A percentile compares a stretch with the other conserved stretches of the same genome.
These are phyloP conservation scores for Chalciporus piperatus DNA, from an alignment of 768 basidiomycete species.

Conservation along the genomic window DNA sequence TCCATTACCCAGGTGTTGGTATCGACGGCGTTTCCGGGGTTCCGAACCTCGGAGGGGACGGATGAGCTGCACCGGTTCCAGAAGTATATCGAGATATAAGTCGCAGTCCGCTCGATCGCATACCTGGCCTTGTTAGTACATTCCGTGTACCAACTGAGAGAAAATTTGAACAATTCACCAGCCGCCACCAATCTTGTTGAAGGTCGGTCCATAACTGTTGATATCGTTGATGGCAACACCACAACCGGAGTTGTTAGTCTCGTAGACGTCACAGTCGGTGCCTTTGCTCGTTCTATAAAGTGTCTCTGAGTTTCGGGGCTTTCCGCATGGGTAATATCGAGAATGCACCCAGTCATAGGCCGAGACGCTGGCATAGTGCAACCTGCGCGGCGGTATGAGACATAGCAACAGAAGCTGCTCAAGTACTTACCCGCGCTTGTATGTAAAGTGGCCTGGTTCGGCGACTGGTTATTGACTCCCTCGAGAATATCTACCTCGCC, in stretches of 20 bases:
- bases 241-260: constrained; percentile 31
- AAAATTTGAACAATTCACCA: constrained; percentile 19
- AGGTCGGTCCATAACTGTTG: constrained; percentile 34
- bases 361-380: constrained; percentile 31
- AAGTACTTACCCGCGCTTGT: constrained; percentile 19
- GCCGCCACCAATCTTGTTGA: constrained; percentile 38
- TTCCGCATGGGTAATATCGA: not conserved
- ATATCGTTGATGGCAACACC: constrained; percentile 23
- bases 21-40: constrained; percentile 18
- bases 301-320: not conserved
- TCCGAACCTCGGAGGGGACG: constrained; percentile 35
- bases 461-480: constrained; percentile 29
- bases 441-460: constrained; percentile 33
- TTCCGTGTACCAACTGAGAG: not conserved
- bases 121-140: constrained; percentile 25
- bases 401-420: not conserved
- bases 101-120: constrained; percentile 30
- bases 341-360: constrained; percentile 31
- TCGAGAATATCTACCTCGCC: constrained; percentile 35
- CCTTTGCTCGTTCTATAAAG: constrained; percentile 5
- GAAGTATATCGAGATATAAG: constrained; percentile 37
- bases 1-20: constrained; percentile 25
- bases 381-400: constrained; percentile 10
- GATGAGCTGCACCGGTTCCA: constrained; percentile 37
- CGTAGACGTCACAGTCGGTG: constrained; percentile 26